Evolutionary conservation across 2,329 filamentous ascomycete species (phyloP), one percentile per base, ranked within the genome.

Genomic region (Beauveria asiatica): DNA sequence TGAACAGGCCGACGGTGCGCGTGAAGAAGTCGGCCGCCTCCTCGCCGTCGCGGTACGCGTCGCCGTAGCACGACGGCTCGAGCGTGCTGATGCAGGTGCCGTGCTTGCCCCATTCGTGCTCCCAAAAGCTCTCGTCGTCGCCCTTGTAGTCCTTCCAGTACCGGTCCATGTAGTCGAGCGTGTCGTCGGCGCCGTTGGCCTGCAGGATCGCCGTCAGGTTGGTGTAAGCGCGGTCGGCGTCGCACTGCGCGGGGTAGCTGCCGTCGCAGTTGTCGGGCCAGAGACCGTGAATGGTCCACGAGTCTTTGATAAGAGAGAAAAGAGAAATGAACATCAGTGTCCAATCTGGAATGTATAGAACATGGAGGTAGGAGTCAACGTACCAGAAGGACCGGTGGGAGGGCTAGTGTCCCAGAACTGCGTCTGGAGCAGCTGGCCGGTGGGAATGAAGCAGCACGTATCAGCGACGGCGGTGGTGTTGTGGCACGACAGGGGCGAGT

Each of bases 331-430:
- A 46, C 3, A 37, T 9, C 16, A 8, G 11, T 54, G 50, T 23
- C 11, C 11, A 45, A 19, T 46, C 5, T 3, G 17, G 25, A 2
- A 2, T n/a, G 1, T 17, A 23, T 37, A 16, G 41, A 21, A 21
- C 3, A 17, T n/a, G 25, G 33, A 21, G 8, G 37, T 27, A 60
- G 57, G 8, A 30, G 37, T 7, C 3, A 13, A 8, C 11, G 50
- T 62, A 69, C 69, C 66, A n/a, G 64, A 48, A 2, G 88, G 87
- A 0, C 89, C 87, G 4, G 83, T 81, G 1, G 80, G 75, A 1
- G 87, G 87, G 61, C 80, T 70, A 0, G 83, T 81, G 68, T 92
- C 88, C 88, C 88, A 92, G 74, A 92, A 91, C 67, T 92, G 88
- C 2, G 89, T 91, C 71, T 84, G 83, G 5, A 91, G 78, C 49